phyloP scores from a whole-genome alignment of 1,284 basidiomycete species.

The Cutaneotrichosporon sp. region DNA sequence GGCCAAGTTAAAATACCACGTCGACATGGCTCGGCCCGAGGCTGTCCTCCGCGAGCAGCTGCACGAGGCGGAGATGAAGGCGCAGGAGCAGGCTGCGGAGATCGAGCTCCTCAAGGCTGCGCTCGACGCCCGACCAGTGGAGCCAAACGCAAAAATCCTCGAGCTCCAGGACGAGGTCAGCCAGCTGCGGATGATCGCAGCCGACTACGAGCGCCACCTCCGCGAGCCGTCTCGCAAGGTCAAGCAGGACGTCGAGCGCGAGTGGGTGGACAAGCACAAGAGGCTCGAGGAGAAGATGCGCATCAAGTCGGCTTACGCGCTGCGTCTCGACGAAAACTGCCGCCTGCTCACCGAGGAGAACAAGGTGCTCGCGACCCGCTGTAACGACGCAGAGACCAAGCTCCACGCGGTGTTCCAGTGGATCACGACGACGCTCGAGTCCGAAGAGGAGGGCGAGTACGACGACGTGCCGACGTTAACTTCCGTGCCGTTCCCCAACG shows the following conservation, averaged over 20 bases:
- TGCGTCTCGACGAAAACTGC: constrained; percentile 48
- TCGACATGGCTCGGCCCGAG: constrained; percentile 78
- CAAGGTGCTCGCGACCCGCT: constrained; percentile 35
- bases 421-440: constrained; percentile 36
- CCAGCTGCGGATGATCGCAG: constrained; percentile 48
- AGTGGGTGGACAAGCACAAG: constrained; percentile 68
- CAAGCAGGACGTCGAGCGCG: constrained; percentile 75
- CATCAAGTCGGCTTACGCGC: constrained; percentile 50
- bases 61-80: constrained; percentile 67
- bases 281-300: constrained; percentile 63
- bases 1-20: constrained; percentile 61
- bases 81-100: constrained; percentile 77
- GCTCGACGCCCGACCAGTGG: constrained; percentile 44
- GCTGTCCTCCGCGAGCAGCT: constrained; percentile 81
- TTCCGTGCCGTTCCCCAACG: background rate
- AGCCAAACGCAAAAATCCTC: constrained; percentile 48
- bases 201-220: constrained; percentile 56
- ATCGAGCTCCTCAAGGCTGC: constrained; percentile 60
- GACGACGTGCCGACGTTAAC: constrained; percentile 2
- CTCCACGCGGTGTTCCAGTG: constrained; percentile 46
- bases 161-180: constrained; percentile 46
- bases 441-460: constrained; percentile 2
- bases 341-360: constrained; percentile 40
- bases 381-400: constrained; percentile 44
- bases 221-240: constrained; percentile 70